A percentile compares a stretch with the other conserved stretches of the same genome.
These are phyloP conservation scores for Ambrosiella beaveri DNA, from an alignment of 2,329 filamentous ascomycete genomes.

Conservation along the genomic window DNA sequence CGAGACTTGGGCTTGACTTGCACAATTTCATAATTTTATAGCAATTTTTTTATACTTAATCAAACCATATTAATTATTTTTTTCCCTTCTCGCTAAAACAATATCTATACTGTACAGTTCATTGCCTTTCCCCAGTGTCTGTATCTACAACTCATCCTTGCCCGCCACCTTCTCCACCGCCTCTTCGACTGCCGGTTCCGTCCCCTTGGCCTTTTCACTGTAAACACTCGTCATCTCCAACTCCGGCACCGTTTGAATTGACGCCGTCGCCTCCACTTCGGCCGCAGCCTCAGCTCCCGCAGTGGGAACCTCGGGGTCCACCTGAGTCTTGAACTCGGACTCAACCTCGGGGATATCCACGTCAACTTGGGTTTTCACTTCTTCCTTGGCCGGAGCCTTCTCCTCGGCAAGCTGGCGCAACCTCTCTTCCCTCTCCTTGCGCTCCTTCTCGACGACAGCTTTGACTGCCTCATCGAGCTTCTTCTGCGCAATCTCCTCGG, in stretches of 20 bases:
- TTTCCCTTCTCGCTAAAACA: background rate
- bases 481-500: slow-evolving; percentile 22
- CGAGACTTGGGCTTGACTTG: slow-evolving; percentile 22
- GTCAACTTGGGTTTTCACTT: slow-evolving; percentile 16
- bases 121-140: too few species aligned
- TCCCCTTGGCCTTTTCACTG: background rate
- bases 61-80: background rate
- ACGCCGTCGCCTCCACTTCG: background rate
- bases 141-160: slow-evolving; percentile 7
- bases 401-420: background rate
- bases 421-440: slow-evolving; percentile 14
- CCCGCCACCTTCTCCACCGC: background rate
- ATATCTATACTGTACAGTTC: background rate
- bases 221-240: background rate
- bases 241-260: background rate
- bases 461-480: slow-evolving; percentile 14
- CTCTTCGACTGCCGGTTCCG: background rate
- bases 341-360: slow-evolving; percentile 4
- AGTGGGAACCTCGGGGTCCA: slow-evolving; percentile 9
- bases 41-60: background rate
- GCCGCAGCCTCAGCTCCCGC: background rate
- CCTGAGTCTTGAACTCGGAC: slow-evolving; percentile 17
- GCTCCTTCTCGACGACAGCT: slow-evolving; percentile 13
- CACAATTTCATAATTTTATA: background rate
- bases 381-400: slow-evolving; percentile 12